phyloP scores from a whole-genome alignment of 495 filamentous ascomycete species.

The Lasiosphaeriaceae sp. region DNA sequence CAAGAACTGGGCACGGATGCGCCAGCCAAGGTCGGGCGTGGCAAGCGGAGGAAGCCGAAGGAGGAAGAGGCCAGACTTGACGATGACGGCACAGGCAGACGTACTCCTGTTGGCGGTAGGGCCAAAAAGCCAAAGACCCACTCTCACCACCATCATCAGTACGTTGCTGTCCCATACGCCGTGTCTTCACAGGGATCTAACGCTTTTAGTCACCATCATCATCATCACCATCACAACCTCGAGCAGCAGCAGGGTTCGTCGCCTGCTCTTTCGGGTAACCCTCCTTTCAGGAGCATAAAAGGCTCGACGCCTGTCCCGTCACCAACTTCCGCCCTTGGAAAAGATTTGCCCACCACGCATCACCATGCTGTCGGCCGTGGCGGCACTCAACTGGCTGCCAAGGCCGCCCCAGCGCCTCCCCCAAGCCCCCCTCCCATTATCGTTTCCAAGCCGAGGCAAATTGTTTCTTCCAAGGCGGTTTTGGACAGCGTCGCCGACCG shows the following conservation, averaged over 20 bases:
- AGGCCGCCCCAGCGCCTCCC: slow-evolving; percentile 36
- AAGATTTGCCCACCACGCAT: slow-evolving; percentile 41
- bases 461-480: slow-evolving; percentile 62
- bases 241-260: slow-evolving; percentile 57
- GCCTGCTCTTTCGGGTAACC: slow-evolving; percentile 36
- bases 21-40: slow-evolving; percentile 28
- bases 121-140: slow-evolving; percentile 57
- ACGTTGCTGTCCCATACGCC: slow-evolving; percentile 25
- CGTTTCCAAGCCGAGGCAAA: slow-evolving; percentile 58
- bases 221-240: slow-evolving; percentile 74
- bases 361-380: slow-evolving; percentile 30
- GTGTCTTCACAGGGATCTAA: slow-evolving; percentile 14
- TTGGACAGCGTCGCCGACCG: slow-evolving; percentile 64
- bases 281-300: slow-evolving; percentile 40
- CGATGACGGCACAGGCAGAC: slow-evolving; percentile 54
- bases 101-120: slow-evolving; percentile 51
- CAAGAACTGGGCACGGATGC: slow-evolving; percentile 31
- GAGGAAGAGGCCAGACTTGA: slow-evolving; percentile 55
- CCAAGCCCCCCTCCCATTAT: slow-evolving; percentile 35
- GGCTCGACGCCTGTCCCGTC: slow-evolving; percentile 52
- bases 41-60: slow-evolving; percentile 57
- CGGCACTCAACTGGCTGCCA: slow-evolving; percentile 20
- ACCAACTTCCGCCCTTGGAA: slow-evolving; percentile 46
- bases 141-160: slow-evolving; percentile 63
- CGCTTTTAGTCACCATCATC: slow-evolving; percentile 56